Conservation (phyloP, 306 rosid genomes). For the Vicia villosa region DNA sequence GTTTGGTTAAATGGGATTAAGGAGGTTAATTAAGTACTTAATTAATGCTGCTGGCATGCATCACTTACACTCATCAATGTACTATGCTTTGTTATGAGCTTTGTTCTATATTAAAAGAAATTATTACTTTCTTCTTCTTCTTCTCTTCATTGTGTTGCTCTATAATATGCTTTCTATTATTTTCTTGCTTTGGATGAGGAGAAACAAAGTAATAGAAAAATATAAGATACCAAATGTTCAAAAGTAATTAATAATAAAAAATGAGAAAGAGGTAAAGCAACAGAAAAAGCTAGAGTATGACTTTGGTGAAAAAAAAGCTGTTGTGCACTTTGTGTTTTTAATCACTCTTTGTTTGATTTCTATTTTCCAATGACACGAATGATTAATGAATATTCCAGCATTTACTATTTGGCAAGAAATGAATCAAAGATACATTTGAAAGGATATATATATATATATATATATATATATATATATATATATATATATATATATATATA, state of each 20-base stretch:
- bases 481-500: no score
- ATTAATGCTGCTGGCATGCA: slow-evolving; percentile 85
- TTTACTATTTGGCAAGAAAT: slow-evolving; percentile 31
- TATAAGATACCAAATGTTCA: slow-evolving; percentile 37
- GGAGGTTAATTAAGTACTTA: slow-evolving; percentile 18
- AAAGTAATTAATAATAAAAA: slow-evolving; percentile 30
- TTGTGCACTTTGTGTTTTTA: slow-evolving; percentile 38
- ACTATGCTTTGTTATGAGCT: slow-evolving; percentile 45
- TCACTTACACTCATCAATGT: slow-evolving; percentile 90
- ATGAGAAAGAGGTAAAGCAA: slow-evolving; percentile 35
- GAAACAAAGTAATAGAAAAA: slow-evolving; percentile 50
- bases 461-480: no score
- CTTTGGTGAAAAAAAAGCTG: slow-evolving; percentile 40
- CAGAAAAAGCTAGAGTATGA: slow-evolving; percentile 27
- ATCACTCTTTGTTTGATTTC: slow-evolving; percentile 19
- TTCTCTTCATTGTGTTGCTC: slow-evolving; percentile 2
- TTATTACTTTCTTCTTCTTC: slow-evolving; percentile 17
- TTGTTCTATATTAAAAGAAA: slow-evolving; percentile 37
- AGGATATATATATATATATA: background rate
- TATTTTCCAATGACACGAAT: background rate
- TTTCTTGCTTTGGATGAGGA: slow-evolving; percentile 36
- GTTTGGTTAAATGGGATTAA: slow-evolving; percentile 39
- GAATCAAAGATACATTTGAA: slow-evolving; percentile 27
- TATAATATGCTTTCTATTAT: slow-evolving; percentile 42
- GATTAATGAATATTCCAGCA: slow-evolving; percentile 1